phyloP scores from a whole-genome alignment of 179 eudicot species.

The Corrigiola litoralis region DNA sequence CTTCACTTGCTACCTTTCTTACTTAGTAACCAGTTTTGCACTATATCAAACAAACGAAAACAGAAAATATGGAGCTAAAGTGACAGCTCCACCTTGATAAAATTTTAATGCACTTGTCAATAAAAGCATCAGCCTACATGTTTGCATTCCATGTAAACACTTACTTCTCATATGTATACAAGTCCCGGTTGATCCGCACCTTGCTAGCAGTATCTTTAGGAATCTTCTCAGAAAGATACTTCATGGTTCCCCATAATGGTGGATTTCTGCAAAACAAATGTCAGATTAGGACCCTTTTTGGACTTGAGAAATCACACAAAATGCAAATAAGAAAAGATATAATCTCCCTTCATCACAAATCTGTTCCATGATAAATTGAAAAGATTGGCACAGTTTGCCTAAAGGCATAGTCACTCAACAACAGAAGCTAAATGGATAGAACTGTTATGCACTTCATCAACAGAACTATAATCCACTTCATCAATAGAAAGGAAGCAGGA shows the following conservation, averaged over 20 bases:
- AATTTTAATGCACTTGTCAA: not conserved
- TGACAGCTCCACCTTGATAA: not conserved
- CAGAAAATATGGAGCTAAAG: not conserved
- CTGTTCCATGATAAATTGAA: no score
- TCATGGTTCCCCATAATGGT: conserved; percentile 99
- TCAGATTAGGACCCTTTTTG: conserved; percentile 5
- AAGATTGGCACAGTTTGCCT: no score
- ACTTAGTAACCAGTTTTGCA: not conserved
- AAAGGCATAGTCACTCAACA: no score
- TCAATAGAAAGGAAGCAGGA: no score
- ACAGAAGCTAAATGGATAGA: no score
- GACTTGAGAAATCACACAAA: not conserved
- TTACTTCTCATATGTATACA: conserved; percentile 85
- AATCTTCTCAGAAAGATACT: conserved; percentile 88
- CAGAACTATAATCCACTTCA: no score
- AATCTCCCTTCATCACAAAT: not conserved
- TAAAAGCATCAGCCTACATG: not conserved
- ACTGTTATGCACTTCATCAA: no score
- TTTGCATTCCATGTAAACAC: conserved; percentile 19
- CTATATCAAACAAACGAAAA: not conserved
- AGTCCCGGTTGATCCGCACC: conserved; percentile 93
- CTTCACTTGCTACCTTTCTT: not conserved
- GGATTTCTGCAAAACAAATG: conserved; percentile 66
- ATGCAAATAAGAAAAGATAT: not conserved
- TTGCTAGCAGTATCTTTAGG: conserved; percentile 97